Evolutionary conservation across 2,329 filamentous ascomycete species (phyloP), one percentile per base, ranked within the genome.

Genomic region (Tolypocladium pustulatum): DNA sequence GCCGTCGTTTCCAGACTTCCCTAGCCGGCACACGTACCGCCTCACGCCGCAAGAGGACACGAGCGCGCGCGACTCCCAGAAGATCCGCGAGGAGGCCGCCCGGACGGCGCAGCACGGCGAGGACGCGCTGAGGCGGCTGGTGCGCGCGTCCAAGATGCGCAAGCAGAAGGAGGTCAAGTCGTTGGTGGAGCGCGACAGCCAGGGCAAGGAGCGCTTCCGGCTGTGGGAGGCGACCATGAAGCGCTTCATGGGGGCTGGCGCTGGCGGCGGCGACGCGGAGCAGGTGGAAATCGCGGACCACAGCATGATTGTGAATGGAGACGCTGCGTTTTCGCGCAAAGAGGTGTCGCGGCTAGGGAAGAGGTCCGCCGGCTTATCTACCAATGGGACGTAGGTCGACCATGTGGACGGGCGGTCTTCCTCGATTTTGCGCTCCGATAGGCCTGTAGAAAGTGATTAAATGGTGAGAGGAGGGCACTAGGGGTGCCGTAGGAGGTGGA

Each of bases 261-360:
- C 65, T 43, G 65, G 65, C 41, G 65, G 69, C 57, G 65, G 72
- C 58, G 61, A 71, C 37, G 69, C 70, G 17, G 73, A 73, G 34
- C 68, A 75, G 49, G 69, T 75, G 22, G 82, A 85, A 63, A 82
- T 81, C 64, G 81, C 82, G 2, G 83, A 87, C 60, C 78, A 84
- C 63, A 86, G 82, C 66, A 84, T 85, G 75, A 83, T 87, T 68
- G 83, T 87, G 38, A 85, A 87, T 62, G 77, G 81, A 2, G 80
- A 83, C 32, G 74, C 74, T 57, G 69, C 72, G 12, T 82, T 80
- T 61, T 73, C 78, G 51, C 78, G 84, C 46, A 81, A 81, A 61
- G 81, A 83, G 61, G 68, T 81, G 12, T 76, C 78, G 4, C 75
- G 79, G 36, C 65, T 73, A n/a, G 75, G 75, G 10, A 77, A 77